Base-by-base conservation (phyloP, 2,329 filamentous ascomycete species). In the Fusarium annulatum region DNA sequence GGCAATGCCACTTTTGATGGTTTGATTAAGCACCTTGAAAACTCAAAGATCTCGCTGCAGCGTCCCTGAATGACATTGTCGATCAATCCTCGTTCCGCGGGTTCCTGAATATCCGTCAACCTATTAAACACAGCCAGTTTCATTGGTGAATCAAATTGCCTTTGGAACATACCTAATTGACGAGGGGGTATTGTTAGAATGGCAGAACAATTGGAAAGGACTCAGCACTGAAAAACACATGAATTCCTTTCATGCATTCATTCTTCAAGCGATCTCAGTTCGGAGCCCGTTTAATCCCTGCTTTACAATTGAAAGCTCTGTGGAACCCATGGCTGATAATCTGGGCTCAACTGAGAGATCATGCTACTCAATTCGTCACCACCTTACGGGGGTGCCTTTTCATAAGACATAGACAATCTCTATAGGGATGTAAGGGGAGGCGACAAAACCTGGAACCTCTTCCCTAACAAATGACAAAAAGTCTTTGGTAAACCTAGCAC, bases 41-140 rank as follows among this genome's bases (percentile, higher is more conserved):
- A 67, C 55, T 43, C 43, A 68, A 52, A 69, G 66, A 51, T 57
- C 60, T 55, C 58, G 49, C 43, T 64, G 61, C 52, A 69, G 57
- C 51, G 43, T 53, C 45, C n/a, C 46, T 61, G 28, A 38, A 67
- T 68, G 65, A 68, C 64, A 68, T 39, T 52, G 65, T 49, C 64
- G 64, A 68, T 68, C 65, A 23, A 34, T 49, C 23, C 16, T 39
- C n/a, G 26, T 49, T 49, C n/a, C 43, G 51, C 64, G 28, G 53
- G 64, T 67, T 53, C 48, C 64, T 63, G n/a, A 63, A 38, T 49
- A 34, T 36, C 56, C 42, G 28, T n/a, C 36, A 42, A 16, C 26
- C 52, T 51, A 67, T 66, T 48, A 36, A 51, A 45, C 58, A 61
- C 23, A 21, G 34, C 18, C 33, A 28, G 45, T 55, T 55, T 33